Evolutionary conservation across 345 rosid genomes (phyloP).

Genomic region (Tarenaya hassleriana): DNA sequence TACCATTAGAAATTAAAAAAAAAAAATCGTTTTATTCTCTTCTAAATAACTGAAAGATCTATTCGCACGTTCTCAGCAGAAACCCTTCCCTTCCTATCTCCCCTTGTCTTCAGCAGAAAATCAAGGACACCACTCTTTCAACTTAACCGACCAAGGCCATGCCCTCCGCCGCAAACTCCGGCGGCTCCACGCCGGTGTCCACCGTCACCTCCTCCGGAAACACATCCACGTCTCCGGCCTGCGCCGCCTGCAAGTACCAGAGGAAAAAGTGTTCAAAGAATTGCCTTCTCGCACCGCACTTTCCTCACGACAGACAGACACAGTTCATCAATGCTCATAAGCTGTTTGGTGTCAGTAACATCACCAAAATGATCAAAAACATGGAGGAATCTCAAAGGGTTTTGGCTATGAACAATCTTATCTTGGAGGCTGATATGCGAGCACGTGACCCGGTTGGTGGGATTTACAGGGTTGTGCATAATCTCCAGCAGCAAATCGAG

Average conservation of each 20-base stretch:
- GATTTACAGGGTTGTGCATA: conserved; percentile 19
- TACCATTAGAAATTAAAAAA: too few species aligned
- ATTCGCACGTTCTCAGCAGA: too few species aligned
- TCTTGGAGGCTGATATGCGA: conserved; percentile 24
- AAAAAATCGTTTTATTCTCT: too few species aligned
- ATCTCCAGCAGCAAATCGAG: conserved; percentile 26
- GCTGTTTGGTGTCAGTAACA: conserved; percentile 30
- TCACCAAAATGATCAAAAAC: conserved; percentile 25
- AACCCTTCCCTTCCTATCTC: too few species aligned
- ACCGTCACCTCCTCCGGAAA: too few species aligned
- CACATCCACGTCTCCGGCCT: background rate
- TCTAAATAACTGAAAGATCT: too few species aligned
- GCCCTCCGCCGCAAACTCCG: too few species aligned
- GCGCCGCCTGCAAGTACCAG: conserved; percentile 36
- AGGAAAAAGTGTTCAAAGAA: conserved; percentile 29
- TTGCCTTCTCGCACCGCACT: conserved; percentile 36
- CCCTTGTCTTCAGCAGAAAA: too few species aligned
- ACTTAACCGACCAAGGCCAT: too few species aligned
- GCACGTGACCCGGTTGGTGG: conserved; percentile 29
- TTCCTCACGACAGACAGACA: conserved; percentile 26
- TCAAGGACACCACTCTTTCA: too few species aligned
- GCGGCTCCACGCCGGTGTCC: too few species aligned
- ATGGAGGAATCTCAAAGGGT: conserved; percentile 13
- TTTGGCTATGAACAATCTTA: conserved; percentile 27
- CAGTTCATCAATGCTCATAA: conserved; percentile 32